Base-by-base conservation (phyloP, 768 basidiomycete genomes). In the Holtermannia corniformis region DNA sequence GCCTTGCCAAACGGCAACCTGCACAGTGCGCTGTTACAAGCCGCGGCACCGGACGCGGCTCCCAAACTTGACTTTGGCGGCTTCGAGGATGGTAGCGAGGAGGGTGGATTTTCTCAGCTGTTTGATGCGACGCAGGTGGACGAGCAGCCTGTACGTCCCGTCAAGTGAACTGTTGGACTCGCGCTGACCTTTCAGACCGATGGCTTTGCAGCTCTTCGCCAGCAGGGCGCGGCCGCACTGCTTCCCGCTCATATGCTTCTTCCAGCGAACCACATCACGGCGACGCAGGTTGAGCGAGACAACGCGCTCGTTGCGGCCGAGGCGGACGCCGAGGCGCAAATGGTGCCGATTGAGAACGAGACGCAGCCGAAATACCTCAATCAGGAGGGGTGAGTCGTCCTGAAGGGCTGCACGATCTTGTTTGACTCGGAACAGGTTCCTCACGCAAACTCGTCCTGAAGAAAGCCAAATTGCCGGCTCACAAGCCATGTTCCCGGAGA, bases 381-480 rank as follows among this genome's bases (percentile, higher is more conserved):
- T 42, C 56, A 61, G 13, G 52, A 59, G 48, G 70, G 70, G 65
- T 70, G 20, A 50, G 64, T 53, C 20, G 4, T n/a, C 13, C 21
- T 23, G 16, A 44, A 5, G 22, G 20, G 19, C 40, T 47, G 5
- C 23, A 21, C 21, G 11, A 27, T 23, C 11, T 14, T 40, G n/a
- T 53, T 19, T 12, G 4, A 5, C 3, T 21, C n/a, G 20, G 27
- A 41, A 12, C 41, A 68, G 66, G 5, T 60, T 68, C 47, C 67
- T 71, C 58, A 71, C 69, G 4, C 69, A 71, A 43, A 68, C 61
- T 26, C 63, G 56, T 50, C 69, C 69, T n/a, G 48, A 50, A 24
- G 46, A 47, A 16, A 37, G 32, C 32, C 32, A 37, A 16, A 37
- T 7, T 37, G 10, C 16, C 10, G 32, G 10, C 32, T 37, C 32